Evolutionary conservation across 495 filamentous ascomycete species (phyloP), one percentile per base, ranked within the genome.

Genomic region (Cudoniella acicularis): DNA sequence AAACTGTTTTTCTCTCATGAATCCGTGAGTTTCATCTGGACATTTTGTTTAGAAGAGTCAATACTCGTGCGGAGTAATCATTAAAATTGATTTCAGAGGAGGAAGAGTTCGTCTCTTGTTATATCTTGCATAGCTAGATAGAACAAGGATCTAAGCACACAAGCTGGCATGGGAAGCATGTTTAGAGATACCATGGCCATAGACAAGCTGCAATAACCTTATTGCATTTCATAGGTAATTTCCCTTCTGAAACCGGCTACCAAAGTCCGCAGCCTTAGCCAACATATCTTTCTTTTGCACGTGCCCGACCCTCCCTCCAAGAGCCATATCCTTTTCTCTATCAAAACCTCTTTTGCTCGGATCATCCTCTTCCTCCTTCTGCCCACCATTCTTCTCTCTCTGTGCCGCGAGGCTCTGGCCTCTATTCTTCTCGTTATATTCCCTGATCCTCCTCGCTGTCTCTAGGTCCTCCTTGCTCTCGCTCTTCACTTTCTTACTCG

Each of bases 251-350:
- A 98, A 98, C 46, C 92, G 75, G 13, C 84, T 87, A 11, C 86
- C 86, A 77, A 96, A 97, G 64, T 91, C 87, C 36, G 86, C 82
- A 10, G 93, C 90, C 64, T 84, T 84, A 47, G 84, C 87, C 48
- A 98, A 61, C 80, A 98, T 75, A 67, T 97, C 88, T 59, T 79
- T 85, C 61, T 86, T 85, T 77, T 96, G 83, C 18, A 81, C 73
- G 64, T 85, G 72, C n/a, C 85, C 86, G 42, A 97, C 81, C 68
- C 83, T 85, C 2, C 84, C 82, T 10, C 87, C 86, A 10, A 87
- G 76, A 48, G 82, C 87, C 79, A 98, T 94, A 72, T 98, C 94
- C 77, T 97, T 98, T 74, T 98, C 92, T 47, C 83, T 78, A 74
- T 97, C 91, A 76, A 97, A 98, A 9, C 84, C 87, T 59, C 94